These are phyloP conservation scores for Trametes cubensis DNA, from an alignment of 768 basidiomycete species.

Conservation along the genomic window DNA sequence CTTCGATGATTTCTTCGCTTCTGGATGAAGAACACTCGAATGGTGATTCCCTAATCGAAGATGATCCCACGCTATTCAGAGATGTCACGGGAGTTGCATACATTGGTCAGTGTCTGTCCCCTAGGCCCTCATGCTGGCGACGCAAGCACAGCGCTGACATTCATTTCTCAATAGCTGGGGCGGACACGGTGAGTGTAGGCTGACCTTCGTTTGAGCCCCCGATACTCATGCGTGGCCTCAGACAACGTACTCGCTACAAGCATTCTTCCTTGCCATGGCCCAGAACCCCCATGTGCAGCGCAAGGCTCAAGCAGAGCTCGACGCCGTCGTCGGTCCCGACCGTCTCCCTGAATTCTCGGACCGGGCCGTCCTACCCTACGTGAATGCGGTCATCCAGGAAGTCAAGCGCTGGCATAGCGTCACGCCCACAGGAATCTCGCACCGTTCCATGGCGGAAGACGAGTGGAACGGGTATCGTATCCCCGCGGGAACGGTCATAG, in stretches of 20 bases:
- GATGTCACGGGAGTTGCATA: constrained; percentile 14
- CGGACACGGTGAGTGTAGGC: constrained; percentile 16
- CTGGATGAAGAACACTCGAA: neutral
- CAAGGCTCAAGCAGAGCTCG: constrained; percentile 33
- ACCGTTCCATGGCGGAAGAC: constrained; percentile 29
- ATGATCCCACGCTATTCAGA: constrained; percentile 12
- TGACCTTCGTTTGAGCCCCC: neutral
- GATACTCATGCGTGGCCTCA: neutral
- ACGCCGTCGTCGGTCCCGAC: constrained; percentile 29
- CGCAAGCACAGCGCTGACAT: neutral
- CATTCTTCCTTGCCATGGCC: constrained; percentile 34
- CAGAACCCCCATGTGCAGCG: constrained; percentile 28
- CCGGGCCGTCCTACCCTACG: constrained; percentile 24
- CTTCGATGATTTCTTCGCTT: neutral
- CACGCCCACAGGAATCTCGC: constrained; percentile 22
- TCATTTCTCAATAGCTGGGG: constrained; percentile 9
- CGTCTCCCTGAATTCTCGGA: constrained; percentile 30
- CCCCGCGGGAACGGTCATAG: constrained; percentile 30
- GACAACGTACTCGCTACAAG: constrained; percentile 25
- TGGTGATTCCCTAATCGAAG: neutral
- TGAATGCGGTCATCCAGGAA: constrained; percentile 28
- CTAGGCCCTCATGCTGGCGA: neutral
- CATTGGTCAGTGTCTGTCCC: constrained; percentile 1
- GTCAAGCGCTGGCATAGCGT: constrained; percentile 30
- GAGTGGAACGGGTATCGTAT: constrained; percentile 33